Evolutionary conservation across 495 filamentous ascomycete genomes (phyloP).

Genomic region (Aspergillus bertholletiae): DNA sequence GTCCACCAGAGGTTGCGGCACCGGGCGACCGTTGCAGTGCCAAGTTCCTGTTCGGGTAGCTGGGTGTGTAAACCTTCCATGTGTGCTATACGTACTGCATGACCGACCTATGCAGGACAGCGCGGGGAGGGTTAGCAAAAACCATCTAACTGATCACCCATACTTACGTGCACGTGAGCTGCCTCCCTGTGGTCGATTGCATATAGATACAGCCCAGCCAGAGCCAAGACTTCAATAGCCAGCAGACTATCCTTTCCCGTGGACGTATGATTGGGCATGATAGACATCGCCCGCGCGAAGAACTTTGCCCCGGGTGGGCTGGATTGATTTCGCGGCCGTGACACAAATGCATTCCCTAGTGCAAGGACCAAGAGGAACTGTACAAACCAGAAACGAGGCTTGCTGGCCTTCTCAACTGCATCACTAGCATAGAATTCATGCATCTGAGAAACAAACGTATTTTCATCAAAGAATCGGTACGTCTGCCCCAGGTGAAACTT

Average conservation of each 20-base stretch:
- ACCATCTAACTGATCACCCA: too few relatives aligned
- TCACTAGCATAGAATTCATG: conserved; percentile 25
- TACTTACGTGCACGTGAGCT: conserved; percentile 35
- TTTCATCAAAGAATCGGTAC: conserved; percentile 38
- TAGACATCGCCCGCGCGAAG: conserved; percentile 35
- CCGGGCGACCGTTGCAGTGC: conserved; percentile 21
- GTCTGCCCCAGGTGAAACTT: conserved; percentile 33
- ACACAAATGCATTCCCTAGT: conserved; percentile 36
- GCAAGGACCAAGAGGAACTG: conserved; percentile 38
- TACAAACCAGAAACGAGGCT: conserved; percentile 32
- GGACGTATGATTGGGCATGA: conserved; percentile 29
- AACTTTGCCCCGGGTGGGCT: conserved; percentile 29
- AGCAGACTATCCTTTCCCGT: conserved; percentile 25
- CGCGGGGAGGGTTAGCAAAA: too few relatives aligned
- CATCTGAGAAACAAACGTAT: conserved; percentile 23
- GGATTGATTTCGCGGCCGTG: conserved; percentile 11
- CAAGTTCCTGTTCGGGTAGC: conserved; percentile 30
- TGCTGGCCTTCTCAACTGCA: conserved; percentile 14
- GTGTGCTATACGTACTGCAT: conserved; percentile 36
- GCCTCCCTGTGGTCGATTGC: conserved; percentile 30
- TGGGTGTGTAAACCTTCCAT: conserved; percentile 35
- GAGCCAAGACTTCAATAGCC: conserved; percentile 30
- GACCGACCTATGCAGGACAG: conserved; percentile 31
- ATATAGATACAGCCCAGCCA: conserved; percentile 33
- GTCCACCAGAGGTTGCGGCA: conserved; percentile 39